phyloP scores from a whole-genome alignment of 2,329 filamentous ascomycete genomes.

The Xylaria multiplex region DNA sequence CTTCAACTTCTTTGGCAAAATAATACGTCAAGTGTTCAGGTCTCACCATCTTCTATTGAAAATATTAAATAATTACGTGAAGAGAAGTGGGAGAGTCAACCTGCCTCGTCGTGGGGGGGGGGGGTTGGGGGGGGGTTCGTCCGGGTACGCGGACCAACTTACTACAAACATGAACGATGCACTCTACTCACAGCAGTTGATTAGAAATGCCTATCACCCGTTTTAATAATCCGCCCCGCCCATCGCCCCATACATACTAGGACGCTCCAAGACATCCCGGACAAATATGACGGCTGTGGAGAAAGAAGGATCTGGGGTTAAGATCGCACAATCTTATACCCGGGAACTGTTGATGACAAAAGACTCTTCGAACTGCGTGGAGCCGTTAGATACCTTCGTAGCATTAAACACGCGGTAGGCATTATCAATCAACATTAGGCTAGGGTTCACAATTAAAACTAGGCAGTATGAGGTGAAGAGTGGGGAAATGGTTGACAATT shows the following conservation, averaged over 20 bases:
- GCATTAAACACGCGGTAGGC: background rate
- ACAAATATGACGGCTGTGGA: constrained; percentile 1
- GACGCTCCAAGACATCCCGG: background rate
- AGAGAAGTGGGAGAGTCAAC: no score
- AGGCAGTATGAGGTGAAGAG: no score
- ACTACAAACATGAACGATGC: constrained; percentile 4
- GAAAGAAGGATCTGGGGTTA: constrained; percentile 2
- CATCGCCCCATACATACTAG: constrained; percentile 4
- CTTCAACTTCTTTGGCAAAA: no score
- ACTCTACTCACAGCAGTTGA: constrained; percentile 8
- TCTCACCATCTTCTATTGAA: no score
- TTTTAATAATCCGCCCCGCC: background rate
- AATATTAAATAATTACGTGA: no score
- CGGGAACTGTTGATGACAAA: constrained; percentile 3
- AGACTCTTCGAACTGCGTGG: constrained; percentile 3
- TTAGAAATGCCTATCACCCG: constrained; percentile 13
- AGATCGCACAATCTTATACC: background rate
- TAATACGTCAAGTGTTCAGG: no score
- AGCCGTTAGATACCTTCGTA: background rate
- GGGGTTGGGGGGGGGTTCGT: background rate
- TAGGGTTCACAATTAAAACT: no score
- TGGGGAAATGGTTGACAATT: no score
- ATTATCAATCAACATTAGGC: constrained; percentile 6
- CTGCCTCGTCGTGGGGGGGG: background rate
- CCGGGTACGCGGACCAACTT: constrained; percentile 2